Evolutionary conservation across 257 asterid species (phyloP).

Genomic region (Verbascum thapsus): DNA sequence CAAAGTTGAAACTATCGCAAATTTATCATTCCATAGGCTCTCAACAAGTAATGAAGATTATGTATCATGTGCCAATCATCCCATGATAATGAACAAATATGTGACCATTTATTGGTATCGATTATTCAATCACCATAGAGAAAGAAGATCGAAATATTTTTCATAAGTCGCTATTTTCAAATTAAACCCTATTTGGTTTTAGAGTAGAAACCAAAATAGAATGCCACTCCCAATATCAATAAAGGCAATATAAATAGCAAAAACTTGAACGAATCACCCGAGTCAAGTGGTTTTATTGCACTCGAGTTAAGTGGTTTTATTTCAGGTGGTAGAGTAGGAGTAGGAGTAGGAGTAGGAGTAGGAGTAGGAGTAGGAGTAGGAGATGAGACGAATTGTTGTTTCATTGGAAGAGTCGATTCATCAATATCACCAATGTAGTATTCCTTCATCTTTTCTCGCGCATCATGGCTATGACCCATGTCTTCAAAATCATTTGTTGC

Average conservation of each 20-base stretch:
- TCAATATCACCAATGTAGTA: conserved; percentile 53
- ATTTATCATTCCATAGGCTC: too few species aligned
- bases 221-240: conserved; percentile 47
- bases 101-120: not conserved
- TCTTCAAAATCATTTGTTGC: conserved; percentile 68
- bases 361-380: conserved; percentile 20
- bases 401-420: conserved; percentile 45
- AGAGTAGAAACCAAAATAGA: conserved; percentile 41
- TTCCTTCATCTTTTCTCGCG: conserved; percentile 43
- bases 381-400: conserved; percentile 2
- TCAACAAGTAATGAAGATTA: too few species aligned
- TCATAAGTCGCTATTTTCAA: not conserved
- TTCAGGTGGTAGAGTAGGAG: conserved; percentile 6
- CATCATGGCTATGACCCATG: conserved; percentile 63
- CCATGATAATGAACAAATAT: too few species aligned
- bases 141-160: too few species aligned
- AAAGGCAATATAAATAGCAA: conserved; percentile 49
- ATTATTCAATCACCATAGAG: conserved; percentile 6
- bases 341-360: too few species aligned
- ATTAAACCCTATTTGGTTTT: conserved; percentile 33
- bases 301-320: too few species aligned
- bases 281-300: too few species aligned
- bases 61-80: too few species aligned
- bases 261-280: conserved; percentile 37
- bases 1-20: too few species aligned